phyloP scores from a whole-genome alignment of 495 filamentous ascomycete genomes.

The Penicillium silybi region DNA sequence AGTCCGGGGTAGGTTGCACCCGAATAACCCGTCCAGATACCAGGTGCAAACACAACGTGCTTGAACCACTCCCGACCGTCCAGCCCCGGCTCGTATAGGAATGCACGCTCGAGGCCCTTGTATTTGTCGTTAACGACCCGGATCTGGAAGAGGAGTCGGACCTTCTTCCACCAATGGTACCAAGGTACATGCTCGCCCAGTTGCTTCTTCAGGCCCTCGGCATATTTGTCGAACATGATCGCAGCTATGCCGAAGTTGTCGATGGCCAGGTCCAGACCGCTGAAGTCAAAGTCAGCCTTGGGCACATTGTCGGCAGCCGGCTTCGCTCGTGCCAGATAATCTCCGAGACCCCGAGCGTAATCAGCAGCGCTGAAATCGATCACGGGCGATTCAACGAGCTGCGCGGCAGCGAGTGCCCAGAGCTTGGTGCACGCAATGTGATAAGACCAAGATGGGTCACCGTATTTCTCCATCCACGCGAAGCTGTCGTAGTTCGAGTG shows the following conservation, averaged over 20 bases:
- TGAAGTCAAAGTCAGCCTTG: slow-evolving; percentile 38
- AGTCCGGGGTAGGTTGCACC: slow-evolving; percentile 66
- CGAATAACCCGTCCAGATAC: slow-evolving; percentile 84
- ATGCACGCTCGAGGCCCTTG: slow-evolving; percentile 59
- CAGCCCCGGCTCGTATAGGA: slow-evolving; percentile 54
- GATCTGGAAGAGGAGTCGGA: slow-evolving; percentile 55
- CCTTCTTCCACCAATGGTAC: slow-evolving; percentile 72
- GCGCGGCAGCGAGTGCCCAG: slow-evolving; percentile 48
- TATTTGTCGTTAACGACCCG: slow-evolving; percentile 56
- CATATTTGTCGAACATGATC: slow-evolving; percentile 48
- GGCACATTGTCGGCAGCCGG: slow-evolving; percentile 34
- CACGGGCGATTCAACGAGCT: slow-evolving; percentile 45
- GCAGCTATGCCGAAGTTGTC: slow-evolving; percentile 43
- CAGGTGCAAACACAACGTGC: slow-evolving; percentile 69
- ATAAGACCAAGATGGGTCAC: slow-evolving; percentile 58
- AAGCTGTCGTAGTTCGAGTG: slow-evolving; percentile 77
- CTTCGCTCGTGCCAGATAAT: slow-evolving; percentile 53
- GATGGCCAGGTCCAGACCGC: slow-evolving; percentile 45
- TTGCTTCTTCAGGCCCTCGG: slow-evolving; percentile 48
- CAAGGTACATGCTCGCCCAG: slow-evolving; percentile 58
- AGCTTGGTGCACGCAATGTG: slow-evolving; percentile 59
- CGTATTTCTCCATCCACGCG: slow-evolving; percentile 69
- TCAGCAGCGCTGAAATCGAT: slow-evolving; percentile 46
- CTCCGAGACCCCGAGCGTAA: slow-evolving; percentile 39
- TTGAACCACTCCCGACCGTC: slow-evolving; percentile 63